Conservation (phyloP, 805 yeast genomes). For the Hanseniaspora nectarophila region DNA sequence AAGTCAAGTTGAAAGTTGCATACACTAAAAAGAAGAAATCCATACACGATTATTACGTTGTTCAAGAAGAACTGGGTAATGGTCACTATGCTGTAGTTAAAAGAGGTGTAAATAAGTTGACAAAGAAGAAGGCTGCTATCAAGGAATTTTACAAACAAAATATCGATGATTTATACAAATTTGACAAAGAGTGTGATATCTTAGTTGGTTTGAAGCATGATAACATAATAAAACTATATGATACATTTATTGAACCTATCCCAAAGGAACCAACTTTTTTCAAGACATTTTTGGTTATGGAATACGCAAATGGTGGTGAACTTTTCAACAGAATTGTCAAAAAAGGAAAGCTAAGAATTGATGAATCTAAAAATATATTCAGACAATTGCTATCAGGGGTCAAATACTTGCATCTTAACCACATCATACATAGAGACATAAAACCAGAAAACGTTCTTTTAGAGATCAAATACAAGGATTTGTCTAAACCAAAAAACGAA, state of each 20-base stretch:
- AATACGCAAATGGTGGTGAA: constrained; percentile 65
- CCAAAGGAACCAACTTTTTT: constrained; percentile 29
- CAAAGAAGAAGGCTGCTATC: constrained; percentile 57
- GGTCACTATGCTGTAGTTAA: constrained; percentile 78
- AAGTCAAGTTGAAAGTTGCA: constrained; percentile 18
- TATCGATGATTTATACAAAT: constrained; percentile 31
- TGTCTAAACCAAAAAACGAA: constrained; percentile 13
- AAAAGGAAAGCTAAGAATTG: constrained; percentile 49
- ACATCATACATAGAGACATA: constrained; percentile 66
- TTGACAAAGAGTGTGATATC: constrained; percentile 47
- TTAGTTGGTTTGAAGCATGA: constrained; percentile 55
- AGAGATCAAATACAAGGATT: constrained; percentile 36
- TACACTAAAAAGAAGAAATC: constrained; percentile 24
- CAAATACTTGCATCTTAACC: constrained; percentile 52
- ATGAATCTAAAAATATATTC: constrained; percentile 51
- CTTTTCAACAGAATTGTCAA: constrained; percentile 58
- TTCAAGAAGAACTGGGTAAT: constrained; percentile 52
- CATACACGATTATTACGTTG: constrained; percentile 41
- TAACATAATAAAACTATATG: constrained; percentile 55
- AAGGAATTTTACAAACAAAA: constrained; percentile 56
- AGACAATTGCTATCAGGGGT: constrained; percentile 57
- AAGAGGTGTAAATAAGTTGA: constrained; percentile 46
- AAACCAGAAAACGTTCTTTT: constrained; percentile 64
- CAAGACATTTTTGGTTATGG: constrained; percentile 50
- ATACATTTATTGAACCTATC: constrained; percentile 46